A percentile compares a stretch with the other conserved stretches of the same genome.
Conservation (phyloP, 176 grass and related monocot genomes). For the Saccharum officinarum region DNA sequence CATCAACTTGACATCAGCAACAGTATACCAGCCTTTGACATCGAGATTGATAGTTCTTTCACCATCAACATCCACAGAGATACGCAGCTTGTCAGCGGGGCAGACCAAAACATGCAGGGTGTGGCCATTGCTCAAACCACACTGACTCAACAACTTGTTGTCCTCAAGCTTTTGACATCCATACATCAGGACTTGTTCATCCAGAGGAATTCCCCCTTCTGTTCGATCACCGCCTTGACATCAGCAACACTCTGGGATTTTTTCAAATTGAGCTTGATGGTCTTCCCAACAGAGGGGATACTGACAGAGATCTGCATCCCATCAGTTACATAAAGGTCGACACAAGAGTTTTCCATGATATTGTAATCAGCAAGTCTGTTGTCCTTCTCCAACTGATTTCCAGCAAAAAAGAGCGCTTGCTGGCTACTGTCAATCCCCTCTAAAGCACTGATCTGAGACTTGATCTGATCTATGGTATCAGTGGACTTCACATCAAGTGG, state of each 20-base stretch:
- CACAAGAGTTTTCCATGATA: conserved; percentile 38
- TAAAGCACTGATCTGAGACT: conserved; percentile 34
- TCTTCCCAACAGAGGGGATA: conserved; percentile 48
- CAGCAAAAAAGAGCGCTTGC: conserved; percentile 46
- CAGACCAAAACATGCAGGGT: conserved; percentile 40
- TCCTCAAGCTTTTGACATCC: conserved; percentile 38
- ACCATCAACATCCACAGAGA: conserved; percentile 33
- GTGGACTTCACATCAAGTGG: conserved; percentile 37
- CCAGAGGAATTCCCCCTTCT: conserved; percentile 28
- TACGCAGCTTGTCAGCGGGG: conserved; percentile 15
- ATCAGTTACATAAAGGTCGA: conserved; percentile 45
- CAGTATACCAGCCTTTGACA: conserved; percentile 46
- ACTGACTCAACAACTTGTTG: conserved; percentile 28
- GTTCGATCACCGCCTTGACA: conserved; percentile 34
- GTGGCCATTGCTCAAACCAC: conserved; percentile 29
- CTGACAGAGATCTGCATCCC: conserved; percentile 38
- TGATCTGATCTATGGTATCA: conserved; percentile 41
- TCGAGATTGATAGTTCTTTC: conserved; percentile 29
- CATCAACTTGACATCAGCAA: conserved; percentile 55
- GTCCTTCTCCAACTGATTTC: conserved; percentile 41
- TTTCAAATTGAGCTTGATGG: conserved; percentile 40
- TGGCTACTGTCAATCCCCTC: conserved; percentile 43
- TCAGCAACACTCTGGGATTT: conserved; percentile 40
- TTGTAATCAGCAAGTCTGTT: conserved; percentile 43
- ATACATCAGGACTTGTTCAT: conserved; percentile 37